A percentile compares a stretch with the other conserved stretches of the same genome.
phyloP scores from a whole-genome alignment of 2,329 filamentous ascomycete species.

The Paracoccidioides lutzii region DNA sequence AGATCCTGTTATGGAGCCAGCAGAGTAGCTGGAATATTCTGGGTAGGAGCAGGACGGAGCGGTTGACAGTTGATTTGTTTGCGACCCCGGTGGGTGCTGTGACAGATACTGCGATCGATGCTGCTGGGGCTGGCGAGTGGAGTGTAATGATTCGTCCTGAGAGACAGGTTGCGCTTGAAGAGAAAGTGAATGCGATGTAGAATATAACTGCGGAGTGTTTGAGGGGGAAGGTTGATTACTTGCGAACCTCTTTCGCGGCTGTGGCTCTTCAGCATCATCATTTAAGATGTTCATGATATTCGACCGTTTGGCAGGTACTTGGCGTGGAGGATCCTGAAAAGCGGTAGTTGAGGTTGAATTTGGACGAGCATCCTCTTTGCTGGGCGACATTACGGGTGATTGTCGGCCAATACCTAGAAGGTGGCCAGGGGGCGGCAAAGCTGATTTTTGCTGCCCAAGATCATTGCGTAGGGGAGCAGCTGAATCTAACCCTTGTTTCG shows the following conservation, averaged over 20 bases:
- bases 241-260: conserved; percentile 31
- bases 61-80: conserved; percentile 14
- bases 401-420: conserved; percentile 3
- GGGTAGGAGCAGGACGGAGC: conserved; percentile 18
- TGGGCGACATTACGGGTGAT: conserved; percentile 17
- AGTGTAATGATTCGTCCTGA: conserved; percentile 15
- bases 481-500: conserved; percentile 6
- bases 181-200: conserved; percentile 13
- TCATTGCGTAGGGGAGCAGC: conserved; percentile 1
- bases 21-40: conserved; percentile 22
- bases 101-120: conserved; percentile 10
- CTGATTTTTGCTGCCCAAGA: conserved; percentile 1
- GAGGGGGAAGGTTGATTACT: conserved; percentile 22
- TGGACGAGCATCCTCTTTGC: conserved; percentile 25
- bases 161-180: conserved; percentile 15
- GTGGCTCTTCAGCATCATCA: conserved; percentile 36
- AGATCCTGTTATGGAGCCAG: conserved; percentile 15
- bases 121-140: conserved; percentile 7
- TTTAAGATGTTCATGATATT: conserved; percentile 40
- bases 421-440: conserved; percentile 2
- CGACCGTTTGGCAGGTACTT: conserved; percentile 35
- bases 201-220: conserved; percentile 17
- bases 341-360: conserved; percentile 20
- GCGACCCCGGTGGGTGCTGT: conserved; percentile 7
- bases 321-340: conserved; percentile 25